These are phyloP conservation scores for Rhododendron mucronatum DNA, from an alignment of 148 eudicot species.

Conservation along the genomic window DNA sequence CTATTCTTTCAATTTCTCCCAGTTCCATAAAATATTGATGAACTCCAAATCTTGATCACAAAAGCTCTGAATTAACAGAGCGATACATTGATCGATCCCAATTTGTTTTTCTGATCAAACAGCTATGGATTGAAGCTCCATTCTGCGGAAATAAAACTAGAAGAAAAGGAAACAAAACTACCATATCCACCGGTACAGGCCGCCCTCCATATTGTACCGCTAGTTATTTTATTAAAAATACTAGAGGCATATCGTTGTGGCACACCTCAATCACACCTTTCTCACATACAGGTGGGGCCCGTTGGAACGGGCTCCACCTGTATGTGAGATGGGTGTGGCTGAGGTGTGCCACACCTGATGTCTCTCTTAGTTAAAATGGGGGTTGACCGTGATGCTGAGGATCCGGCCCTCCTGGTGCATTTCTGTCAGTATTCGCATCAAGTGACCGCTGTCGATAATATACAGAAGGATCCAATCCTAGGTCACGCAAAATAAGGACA, in stretches of 20 bases:
- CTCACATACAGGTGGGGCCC: too few relatives aligned
- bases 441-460: constrained; percentile 20
- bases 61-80: background rate
- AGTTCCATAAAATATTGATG: background rate
- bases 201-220: too few relatives aligned
- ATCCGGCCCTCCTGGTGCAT: constrained; percentile 36
- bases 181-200: background rate
- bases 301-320: too few relatives aligned
- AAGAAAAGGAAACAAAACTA: background rate
- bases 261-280: too few relatives aligned
- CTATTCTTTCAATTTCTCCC: background rate
- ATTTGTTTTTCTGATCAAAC: background rate
- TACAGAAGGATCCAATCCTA: constrained; percentile 13
- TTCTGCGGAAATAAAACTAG: background rate
- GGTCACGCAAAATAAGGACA: background rate
- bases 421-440: constrained; percentile 7
- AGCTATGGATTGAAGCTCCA: background rate
- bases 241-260: too few relatives aligned
- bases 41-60: background rate
- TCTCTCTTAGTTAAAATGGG: background rate
- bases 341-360: too few relatives aligned
- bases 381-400: constrained; percentile 26
- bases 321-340: too few relatives aligned
- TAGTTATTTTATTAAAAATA: too few relatives aligned
- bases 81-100: background rate